Evolutionary conservation across 495 filamentous ascomycete species (phyloP), one percentile per base, ranked within the genome.

Genomic region (Lentithecium fluviatile): DNA sequence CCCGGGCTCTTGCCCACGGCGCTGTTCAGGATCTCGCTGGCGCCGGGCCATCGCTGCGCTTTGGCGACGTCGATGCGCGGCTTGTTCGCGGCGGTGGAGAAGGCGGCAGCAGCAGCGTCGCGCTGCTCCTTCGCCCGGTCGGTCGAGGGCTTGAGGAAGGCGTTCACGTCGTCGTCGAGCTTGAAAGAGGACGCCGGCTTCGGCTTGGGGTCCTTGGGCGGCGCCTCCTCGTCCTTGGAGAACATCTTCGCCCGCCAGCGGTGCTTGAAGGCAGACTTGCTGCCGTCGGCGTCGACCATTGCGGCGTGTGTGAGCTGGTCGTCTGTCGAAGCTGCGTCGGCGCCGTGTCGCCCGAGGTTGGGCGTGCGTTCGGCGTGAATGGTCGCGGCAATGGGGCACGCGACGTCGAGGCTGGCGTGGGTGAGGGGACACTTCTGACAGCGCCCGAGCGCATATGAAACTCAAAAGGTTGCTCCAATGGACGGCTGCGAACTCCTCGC

Each of bases 141-240:
- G 24, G 70, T 74, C 21, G 74, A 76, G 19, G 74, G 74, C 47
- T 72, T 74, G 36, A 76, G 70, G 65, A 76, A 76, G 58, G 71
- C 74, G 56, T 58, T 60, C 21, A 76, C 70, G 45, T 76, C 74
- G 12, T 69, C 69, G 60, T 70, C 69, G 17, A 70, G 49, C 42
- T 68, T 66, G 58, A 67, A 61, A 10, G 29, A 32, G 29, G 29
- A 32, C 40, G 4, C 5, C 40, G 13, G 4, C 47, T 54, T 60
- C 32, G 49, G 32, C 55, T 67, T 63, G 15, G 48, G 11, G 11
- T 64, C 60, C 34, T 62, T 57, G 26, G 48, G 46, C 12, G 25
- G 38, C 13, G 52, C 25, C 2, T 48, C 45, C 13, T 65, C 65
- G 20, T 58, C 49, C 5, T 52, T 52, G 40, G 47, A 49, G 40